Evolutionary conservation across 192 early-diverging fungal genomes (phyloP).

Genomic region (Backusella luteola): DNA sequence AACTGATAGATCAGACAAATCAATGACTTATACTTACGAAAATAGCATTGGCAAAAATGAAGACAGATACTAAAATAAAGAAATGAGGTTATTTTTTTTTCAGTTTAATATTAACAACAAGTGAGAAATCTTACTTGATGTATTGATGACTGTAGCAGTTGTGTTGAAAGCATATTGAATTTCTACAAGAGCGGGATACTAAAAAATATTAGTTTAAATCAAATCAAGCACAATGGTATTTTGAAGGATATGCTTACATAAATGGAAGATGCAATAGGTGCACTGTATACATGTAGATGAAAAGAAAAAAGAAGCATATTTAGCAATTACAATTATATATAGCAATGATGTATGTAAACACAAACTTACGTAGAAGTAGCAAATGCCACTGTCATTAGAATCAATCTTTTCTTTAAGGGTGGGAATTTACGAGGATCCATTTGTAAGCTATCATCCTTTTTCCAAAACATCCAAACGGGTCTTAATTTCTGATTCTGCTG

Average conservation of each 20-base stretch:
- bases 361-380: constrained; percentile 10
- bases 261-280: not conserved
- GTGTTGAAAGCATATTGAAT: constrained; percentile 19
- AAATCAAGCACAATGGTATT: not conserved
- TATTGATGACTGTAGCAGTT: constrained; percentile 18
- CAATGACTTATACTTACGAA: constrained; percentile 3
- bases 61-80: constrained; percentile 12
- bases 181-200: constrained; percentile 15
- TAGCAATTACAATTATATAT: not conserved
- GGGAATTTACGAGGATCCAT: constrained; percentile 9
- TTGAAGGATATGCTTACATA: not conserved
- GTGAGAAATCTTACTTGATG: not conserved
- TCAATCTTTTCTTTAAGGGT: not conserved
- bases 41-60: constrained; percentile 12
- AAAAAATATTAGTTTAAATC: not conserved
- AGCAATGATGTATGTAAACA: not conserved
- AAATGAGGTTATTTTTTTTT: not conserved
- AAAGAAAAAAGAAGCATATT: not conserved
- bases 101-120: not conserved
- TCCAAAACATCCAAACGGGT: constrained; percentile 4
- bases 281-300: constrained; percentile 10
- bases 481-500: not conserved
- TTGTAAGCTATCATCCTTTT: not conserved
- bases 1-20: not conserved
- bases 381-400: constrained; percentile 20